Evolutionary conservation across 192 early-diverging fungal genomes (phyloP).

Genomic region (Dispira simplex): DNA sequence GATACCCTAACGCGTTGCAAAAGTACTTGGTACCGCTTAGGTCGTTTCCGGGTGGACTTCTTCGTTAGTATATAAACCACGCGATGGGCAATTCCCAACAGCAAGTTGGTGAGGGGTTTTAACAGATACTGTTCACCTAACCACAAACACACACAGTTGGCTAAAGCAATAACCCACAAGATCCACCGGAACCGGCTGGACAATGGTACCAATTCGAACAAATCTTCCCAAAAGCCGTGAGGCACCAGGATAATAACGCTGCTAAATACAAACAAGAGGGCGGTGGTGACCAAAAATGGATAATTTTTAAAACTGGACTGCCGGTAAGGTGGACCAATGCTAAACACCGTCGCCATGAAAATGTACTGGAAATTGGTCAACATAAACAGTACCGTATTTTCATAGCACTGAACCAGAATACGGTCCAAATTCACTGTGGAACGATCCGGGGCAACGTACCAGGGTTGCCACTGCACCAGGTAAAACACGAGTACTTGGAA

Average conservation of each 20-base stretch:
- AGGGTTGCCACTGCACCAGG: slow-evolving; percentile 52
- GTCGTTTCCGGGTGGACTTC: neutral
- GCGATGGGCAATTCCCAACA: slow-evolving; percentile 16
- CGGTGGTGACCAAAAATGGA: slow-evolving; percentile 18
- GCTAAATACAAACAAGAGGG: slow-evolving; percentile 53
- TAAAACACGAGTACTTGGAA: slow-evolving; percentile 68
- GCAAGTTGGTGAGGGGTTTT: slow-evolving; percentile 16
- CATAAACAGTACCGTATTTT: slow-evolving; percentile 88
- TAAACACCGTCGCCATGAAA: slow-evolving; percentile 76
- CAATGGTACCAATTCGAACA: slow-evolving; percentile 55
- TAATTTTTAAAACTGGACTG: slow-evolving; percentile 70
- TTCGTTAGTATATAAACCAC: neutral
- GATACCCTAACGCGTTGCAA: too few species aligned
- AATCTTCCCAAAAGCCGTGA: slow-evolving; percentile 32
- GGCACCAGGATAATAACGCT: slow-evolving; percentile 27
- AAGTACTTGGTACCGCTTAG: neutral
- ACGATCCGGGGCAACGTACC: slow-evolving; percentile 39
- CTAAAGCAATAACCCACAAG: slow-evolving; percentile 38
- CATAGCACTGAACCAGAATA: slow-evolving; percentile 57
- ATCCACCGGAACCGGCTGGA: slow-evolving; percentile 35
- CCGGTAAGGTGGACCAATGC: slow-evolving; percentile 92
- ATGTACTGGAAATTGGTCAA: slow-evolving; percentile 89
- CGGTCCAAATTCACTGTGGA: slow-evolving; percentile 46
- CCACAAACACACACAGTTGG: slow-evolving; percentile 32
- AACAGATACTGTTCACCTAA: slow-evolving; percentile 21